Base-by-base conservation (phyloP, 768 basidiomycete genomes). In the Lactifluus subvellereus region DNA sequence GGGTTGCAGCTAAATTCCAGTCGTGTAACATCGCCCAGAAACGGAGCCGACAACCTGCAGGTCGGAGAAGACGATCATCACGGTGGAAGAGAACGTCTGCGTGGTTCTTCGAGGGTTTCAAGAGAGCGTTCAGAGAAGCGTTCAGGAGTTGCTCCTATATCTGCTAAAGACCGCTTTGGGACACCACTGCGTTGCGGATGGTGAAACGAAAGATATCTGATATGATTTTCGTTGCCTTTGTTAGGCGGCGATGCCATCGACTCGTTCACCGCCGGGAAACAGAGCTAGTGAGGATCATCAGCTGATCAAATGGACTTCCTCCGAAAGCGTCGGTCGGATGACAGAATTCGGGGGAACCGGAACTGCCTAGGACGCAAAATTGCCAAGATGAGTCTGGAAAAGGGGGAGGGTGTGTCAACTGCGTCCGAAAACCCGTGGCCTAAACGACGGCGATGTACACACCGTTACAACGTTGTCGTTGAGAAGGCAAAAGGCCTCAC, bases 381-480 rank as follows among this genome's bases (percentile, higher is more conserved):
- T 35, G 45, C 50, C 20, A n/a, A 22, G 20, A 37, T 40, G 14
- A 32, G n/a, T 22, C 62, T 53, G 51, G 33, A 50, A 20, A 42
- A 14, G 48, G 27, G 13, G 13, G 35, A 49, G 18, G 18, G 16
- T 18, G 33, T 2, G n/a, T 54, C 32, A 59, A 49, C 38, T 54
- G 16, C 51, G 7, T 54, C 47, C 47, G 38, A 42, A n/a, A 42
- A 48, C 53, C 33, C 13, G 22, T 43, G 52, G 10, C 3, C 51
- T 54, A 30, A 35, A 4, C 20, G n/a, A 59, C 30, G 18, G 8
- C 6, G 22, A 35, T 20, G n/a, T n/a, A 63, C 62, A 35, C 45
- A 63, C 62, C 62, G 49, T 40, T 33, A 27, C 51, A 58, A 51
- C 61, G 51, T 18, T 27, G 47, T 22, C 14, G 20, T 37, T 22